Percentiles rank a stretch among this genome's conserved stretches.
These are phyloP conservation scores for Dothideomycetidae sp. DNA, from an alignment of 2,329 filamentous ascomycete species.

Conservation along the genomic window DNA sequence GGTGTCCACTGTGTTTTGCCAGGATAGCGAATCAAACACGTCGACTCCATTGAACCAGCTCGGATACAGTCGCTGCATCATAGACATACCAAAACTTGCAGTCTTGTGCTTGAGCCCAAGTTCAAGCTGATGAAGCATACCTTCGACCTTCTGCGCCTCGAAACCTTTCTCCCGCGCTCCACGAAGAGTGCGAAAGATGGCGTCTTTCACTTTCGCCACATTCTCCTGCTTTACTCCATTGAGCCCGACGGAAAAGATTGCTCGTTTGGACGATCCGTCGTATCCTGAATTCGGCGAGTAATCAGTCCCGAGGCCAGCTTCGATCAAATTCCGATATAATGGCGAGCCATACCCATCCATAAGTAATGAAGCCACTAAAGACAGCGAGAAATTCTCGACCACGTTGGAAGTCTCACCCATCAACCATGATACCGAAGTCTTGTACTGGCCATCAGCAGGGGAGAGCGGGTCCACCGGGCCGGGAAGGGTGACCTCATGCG, in stretches of 20 bases:
- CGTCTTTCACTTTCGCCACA: constrained; percentile 60
- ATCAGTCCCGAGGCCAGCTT: constrained; percentile 78
- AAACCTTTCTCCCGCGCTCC: constrained; percentile 65
- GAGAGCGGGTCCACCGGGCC: constrained; percentile 81
- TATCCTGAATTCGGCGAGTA: constrained; percentile 93
- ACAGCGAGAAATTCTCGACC: constrained; percentile 75
- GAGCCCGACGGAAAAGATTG: constrained; percentile 79
- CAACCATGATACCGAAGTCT: constrained; percentile 88
- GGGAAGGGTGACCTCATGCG: constrained; percentile 53
- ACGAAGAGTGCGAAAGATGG: constrained; percentile 56
- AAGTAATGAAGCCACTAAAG: constrained; percentile 67
- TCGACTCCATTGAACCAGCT: constrained; percentile 94
- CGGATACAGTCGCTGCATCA: constrained; percentile 77
- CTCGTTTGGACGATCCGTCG: constrained; percentile 60
- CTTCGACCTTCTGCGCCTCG: constrained; percentile 79
- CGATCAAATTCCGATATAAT: constrained; percentile 75
- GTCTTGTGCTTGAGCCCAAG: constrained; percentile 93
- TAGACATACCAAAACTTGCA: constrained; percentile 80
- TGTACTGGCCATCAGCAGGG: constrained; percentile 73
- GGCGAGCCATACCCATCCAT: constrained; percentile 94
- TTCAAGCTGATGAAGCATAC: constrained; percentile 85
- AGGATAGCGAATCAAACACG: constrained; percentile 78
- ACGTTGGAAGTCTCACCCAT: constrained; percentile 71
- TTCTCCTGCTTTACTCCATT: constrained; percentile 78
- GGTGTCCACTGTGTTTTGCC: constrained; percentile 73